phyloP scores from a whole-genome alignment of 306 rosid species.

The Rosa persica region DNA sequence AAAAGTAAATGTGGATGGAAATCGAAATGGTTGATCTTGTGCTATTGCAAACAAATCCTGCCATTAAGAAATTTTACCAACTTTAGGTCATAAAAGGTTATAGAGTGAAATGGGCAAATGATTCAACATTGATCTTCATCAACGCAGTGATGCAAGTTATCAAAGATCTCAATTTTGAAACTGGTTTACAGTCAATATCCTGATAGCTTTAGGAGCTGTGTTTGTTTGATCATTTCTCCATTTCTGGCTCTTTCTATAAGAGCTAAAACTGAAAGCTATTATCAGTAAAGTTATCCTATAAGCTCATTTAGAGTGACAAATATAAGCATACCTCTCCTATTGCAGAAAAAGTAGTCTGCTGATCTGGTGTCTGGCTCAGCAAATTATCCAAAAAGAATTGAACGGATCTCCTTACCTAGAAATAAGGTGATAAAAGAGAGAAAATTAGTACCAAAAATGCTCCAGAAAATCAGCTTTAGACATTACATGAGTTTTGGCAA shows the following conservation, averaged over 20 bases:
- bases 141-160: constrained; percentile 1
- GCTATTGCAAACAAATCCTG: constrained; percentile 92
- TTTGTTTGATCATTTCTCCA: neutral
- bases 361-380: constrained; percentile 67
- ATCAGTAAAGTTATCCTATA: neutral
- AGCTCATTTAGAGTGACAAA: neutral
- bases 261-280: neutral
- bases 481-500: neutral
- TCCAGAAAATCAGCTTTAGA: neutral
- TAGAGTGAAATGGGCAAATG: neutral
- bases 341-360: constrained; percentile 70
- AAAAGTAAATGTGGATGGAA: constrained; percentile 89
- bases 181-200: neutral
- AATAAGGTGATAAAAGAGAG: neutral
- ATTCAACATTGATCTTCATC: neutral
- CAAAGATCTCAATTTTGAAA: constrained; percentile 1
- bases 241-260: neutral
- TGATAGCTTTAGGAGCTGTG: neutral
- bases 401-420: constrained; percentile 81
- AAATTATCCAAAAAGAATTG: constrained; percentile 71
- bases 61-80: constrained; percentile 7
- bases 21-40: constrained; percentile 86
- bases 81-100: neutral
- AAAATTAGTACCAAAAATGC: neutral
- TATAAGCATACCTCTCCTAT: constrained; percentile 68